Percentiles rank a stretch among this genome's conserved stretches.
Conservation (phyloP, 768 basidiomycete genomes). For the Tephrocybe sp. region DNA sequence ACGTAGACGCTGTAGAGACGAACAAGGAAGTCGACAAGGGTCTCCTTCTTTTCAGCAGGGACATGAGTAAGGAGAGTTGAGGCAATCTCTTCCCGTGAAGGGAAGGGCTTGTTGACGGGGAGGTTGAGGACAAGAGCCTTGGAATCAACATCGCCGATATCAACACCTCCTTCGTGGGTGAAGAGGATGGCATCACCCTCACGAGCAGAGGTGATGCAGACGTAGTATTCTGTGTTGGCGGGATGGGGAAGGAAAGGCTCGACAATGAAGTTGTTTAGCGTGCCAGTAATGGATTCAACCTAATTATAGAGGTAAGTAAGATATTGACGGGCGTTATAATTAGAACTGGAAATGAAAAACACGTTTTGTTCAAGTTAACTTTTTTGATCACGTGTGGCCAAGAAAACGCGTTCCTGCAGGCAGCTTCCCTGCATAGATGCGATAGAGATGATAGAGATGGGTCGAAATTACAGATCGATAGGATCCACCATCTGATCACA, state of each 20-base stretch:
- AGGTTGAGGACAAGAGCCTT: slow-evolving; percentile 91
- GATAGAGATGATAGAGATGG: slow-evolving; percentile 17
- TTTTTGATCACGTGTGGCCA: slow-evolving; percentile 24
- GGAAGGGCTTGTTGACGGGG: slow-evolving; percentile 76
- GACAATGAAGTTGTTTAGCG: slow-evolving; percentile 95
- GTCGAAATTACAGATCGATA: slow-evolving; percentile 17
- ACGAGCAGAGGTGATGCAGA: slow-evolving; percentile 95
- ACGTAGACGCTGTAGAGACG: slow-evolving; percentile 97
- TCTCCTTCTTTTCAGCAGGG: slow-evolving; percentile 82
- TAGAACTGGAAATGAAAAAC: slow-evolving; percentile 6
- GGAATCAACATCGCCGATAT: slow-evolving; percentile 97
- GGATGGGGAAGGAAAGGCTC: slow-evolving; percentile 99
- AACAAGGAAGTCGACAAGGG: slow-evolving; percentile 91
- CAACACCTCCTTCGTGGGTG: slow-evolving; percentile 98
- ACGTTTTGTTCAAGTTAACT: background rate
- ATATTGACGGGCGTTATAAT: slow-evolving; percentile 6
- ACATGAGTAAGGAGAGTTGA: slow-evolving; percentile 80
- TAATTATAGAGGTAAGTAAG: slow-evolving; percentile 25
- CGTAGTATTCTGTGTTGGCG: slow-evolving; percentile 93
- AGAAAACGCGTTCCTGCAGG: slow-evolving; percentile 23
- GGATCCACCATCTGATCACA: background rate
- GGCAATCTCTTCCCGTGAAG: slow-evolving; percentile 75
- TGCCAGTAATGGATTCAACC: slow-evolving; percentile 95
- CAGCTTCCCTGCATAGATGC: slow-evolving; percentile 6
- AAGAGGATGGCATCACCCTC: slow-evolving; percentile 97